Percentiles rank a stretch among this genome's conserved stretches.
Conservation (phyloP, 352 stramenopile genomes). For the Saprolegnia diclina region DNA sequence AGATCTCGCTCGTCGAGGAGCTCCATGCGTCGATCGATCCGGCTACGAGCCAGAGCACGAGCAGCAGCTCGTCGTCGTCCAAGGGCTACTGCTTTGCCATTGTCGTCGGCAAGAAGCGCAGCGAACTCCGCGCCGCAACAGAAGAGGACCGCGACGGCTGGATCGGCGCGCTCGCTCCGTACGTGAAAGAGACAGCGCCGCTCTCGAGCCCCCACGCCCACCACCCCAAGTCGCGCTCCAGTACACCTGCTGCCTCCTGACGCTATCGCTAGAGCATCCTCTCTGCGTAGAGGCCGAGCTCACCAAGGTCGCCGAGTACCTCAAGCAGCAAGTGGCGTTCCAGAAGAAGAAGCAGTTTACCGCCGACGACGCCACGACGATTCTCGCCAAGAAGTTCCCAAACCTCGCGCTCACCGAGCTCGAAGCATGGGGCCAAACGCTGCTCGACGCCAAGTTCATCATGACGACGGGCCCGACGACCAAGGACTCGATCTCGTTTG, state of each 20-base stretch:
- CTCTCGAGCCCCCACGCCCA: conserved; percentile 24
- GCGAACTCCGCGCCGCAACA: conserved; percentile 56
- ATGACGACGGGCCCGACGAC: conserved; percentile 36
- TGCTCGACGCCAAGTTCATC: conserved; percentile 68
- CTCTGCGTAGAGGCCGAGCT: conserved; percentile 47
- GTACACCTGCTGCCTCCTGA: conserved; percentile 19
- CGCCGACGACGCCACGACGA: conserved; percentile 59
- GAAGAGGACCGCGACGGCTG: conserved; percentile 62
- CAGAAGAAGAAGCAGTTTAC: conserved; percentile 76
- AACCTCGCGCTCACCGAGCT: conserved; percentile 37
- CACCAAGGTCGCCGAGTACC: conserved; percentile 51
- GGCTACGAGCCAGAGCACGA: conserved; percentile 30
- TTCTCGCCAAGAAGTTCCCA: conserved; percentile 44
- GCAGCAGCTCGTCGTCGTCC: conserved; percentile 30
- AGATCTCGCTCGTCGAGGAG: conserved; percentile 56
- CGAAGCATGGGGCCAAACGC: conserved; percentile 51
- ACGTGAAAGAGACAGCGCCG: conserved; percentile 14
- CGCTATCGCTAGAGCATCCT: conserved; percentile 16
- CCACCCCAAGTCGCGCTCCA: conserved; percentile 26
- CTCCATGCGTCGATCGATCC: conserved; percentile 19
- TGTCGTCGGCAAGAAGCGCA: conserved; percentile 70
- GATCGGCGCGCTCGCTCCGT: conserved; percentile 42
- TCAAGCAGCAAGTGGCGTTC: conserved; percentile 64
- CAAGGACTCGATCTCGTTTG: background rate
- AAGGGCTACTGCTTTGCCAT: conserved; percentile 41